These are phyloP conservation scores for Ophiocordyceps camponoti-floridani DNA, from an alignment of 2,329 filamentous ascomycete genomes.

Conservation along the genomic window DNA sequence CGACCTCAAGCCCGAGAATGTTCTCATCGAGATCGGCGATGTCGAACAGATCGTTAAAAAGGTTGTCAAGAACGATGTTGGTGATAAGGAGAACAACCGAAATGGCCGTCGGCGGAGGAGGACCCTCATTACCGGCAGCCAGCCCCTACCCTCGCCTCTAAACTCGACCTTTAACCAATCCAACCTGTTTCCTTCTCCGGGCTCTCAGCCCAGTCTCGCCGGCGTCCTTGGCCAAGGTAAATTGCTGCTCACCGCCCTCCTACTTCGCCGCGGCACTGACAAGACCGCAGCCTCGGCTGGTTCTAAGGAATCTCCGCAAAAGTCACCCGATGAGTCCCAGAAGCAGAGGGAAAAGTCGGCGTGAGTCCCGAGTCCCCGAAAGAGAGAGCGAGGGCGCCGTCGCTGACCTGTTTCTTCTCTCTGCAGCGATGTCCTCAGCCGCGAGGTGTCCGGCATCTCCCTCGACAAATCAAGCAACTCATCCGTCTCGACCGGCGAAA, in stretches of 20 bases:
- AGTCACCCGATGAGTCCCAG: conserved; percentile 44
- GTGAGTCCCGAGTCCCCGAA: conserved; percentile 34
- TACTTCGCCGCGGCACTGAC: neutral
- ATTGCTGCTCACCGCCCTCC: conserved; percentile 1
- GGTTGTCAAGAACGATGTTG: conserved; percentile 66
- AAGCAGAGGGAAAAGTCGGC: conserved; percentile 84
- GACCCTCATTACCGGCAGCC: conserved; percentile 91
- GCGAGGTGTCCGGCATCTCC: conserved; percentile 88
- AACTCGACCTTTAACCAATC: conserved; percentile 76
- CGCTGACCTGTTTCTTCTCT: neutral
- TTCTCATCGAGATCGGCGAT: conserved; percentile 95
- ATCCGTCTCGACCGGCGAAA: conserved; percentile 38
- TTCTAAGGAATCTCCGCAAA: conserved; percentile 28
- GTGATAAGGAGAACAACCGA: conserved; percentile 71
- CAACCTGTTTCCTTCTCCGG: conserved; percentile 48
- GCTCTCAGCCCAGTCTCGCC: conserved; percentile 59
- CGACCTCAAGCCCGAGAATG: conserved; percentile 93
- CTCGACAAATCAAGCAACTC: conserved; percentile 52
- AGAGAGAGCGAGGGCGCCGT: neutral
- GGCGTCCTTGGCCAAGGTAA: conserved; percentile 71
- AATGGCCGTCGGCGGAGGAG: conserved; percentile 80
- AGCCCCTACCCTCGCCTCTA: conserved; percentile 84
- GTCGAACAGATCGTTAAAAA: conserved; percentile 97
- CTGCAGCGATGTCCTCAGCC: conserved; percentile 65
- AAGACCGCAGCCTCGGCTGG: conserved; percentile 13